These are phyloP conservation scores for Phytophthora pistaciae DNA, from an alignment of 352 stramenopile genomes.

Conservation along the genomic window DNA sequence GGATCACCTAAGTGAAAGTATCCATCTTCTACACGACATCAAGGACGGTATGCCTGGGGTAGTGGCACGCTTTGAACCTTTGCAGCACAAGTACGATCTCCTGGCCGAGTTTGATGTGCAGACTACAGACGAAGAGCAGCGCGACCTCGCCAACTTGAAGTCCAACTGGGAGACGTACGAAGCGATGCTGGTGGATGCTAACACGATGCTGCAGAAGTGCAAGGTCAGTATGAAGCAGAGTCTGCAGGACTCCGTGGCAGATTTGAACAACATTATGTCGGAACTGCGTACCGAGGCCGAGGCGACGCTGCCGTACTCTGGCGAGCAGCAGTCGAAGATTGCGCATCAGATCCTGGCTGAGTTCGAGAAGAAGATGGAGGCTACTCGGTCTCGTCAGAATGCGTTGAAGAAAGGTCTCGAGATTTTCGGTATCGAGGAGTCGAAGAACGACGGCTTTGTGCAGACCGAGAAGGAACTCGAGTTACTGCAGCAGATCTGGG, in stretches of 20 bases:
- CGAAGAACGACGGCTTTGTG: constrained; percentile 85
- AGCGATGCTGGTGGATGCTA: constrained; percentile 83
- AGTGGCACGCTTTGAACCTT: constrained; percentile 80
- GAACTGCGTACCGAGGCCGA: constrained; percentile 82
- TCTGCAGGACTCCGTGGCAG: constrained; percentile 91
- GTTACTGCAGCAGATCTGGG: constrained; percentile 92
- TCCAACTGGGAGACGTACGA: constrained; percentile 89
- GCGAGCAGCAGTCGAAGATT: constrained; percentile 60
- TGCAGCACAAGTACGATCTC: constrained; percentile 90
- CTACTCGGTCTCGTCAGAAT: constrained; percentile 70
- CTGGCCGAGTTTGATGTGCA: constrained; percentile 91
- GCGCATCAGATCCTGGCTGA: constrained; percentile 78
- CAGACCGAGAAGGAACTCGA: constrained; percentile 93
- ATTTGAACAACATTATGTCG: constrained; percentile 88
- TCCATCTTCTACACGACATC: constrained; percentile 90
- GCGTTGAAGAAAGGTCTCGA: constrained; percentile 91
- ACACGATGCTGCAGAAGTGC: constrained; percentile 93
- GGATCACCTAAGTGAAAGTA: constrained; percentile 93
- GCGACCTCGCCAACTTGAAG: constrained; percentile 73
- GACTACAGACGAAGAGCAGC: constrained; percentile 87
- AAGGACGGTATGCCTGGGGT: constrained; percentile 83
- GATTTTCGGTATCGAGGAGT: constrained; percentile 93
- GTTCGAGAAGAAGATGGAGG: constrained; percentile 92
- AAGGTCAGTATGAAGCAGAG: constrained; percentile 97
- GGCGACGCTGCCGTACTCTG: constrained; percentile 78